Evolutionary conservation across 2,329 filamentous ascomycete genomes (phyloP).

Genomic region (Ascocoryne sarcoides): DNA sequence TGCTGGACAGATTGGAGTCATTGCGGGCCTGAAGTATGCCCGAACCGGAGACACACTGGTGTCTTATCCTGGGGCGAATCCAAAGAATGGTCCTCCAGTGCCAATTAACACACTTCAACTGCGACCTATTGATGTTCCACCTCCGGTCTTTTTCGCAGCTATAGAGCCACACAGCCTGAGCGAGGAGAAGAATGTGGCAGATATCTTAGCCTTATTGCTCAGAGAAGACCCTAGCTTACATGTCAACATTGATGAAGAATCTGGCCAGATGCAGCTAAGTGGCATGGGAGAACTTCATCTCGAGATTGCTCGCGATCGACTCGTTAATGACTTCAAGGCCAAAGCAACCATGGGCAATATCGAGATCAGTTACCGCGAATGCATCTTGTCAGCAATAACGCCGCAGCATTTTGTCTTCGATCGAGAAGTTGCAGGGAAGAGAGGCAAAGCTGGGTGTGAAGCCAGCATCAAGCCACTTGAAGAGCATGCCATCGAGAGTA

Average conservation of each 20-base stretch:
- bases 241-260: constrained; percentile 77
- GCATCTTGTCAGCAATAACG: constrained; percentile 49
- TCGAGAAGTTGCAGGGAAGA: constrained; percentile 69
- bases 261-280: constrained; percentile 84
- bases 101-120: constrained; percentile 70
- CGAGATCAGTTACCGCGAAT: constrained; percentile 92
- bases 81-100: constrained; percentile 55
- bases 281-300: constrained; percentile 96
- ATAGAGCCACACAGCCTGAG: constrained; percentile 72
- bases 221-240: constrained; percentile 90
- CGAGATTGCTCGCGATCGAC: constrained; percentile 81
- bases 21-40: constrained; percentile 82
- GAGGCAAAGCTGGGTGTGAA: constrained; percentile 68
- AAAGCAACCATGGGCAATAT: constrained; percentile 82
- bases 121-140: constrained; percentile 79
- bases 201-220: constrained; percentile 67
- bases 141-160: constrained; percentile 93
- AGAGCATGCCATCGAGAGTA: constrained; percentile 30
- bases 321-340: constrained; percentile 82
- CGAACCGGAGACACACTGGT: constrained; percentile 90
- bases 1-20: constrained; percentile 87
- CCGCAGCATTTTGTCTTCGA: constrained; percentile 61
- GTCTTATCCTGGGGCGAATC: constrained; percentile 54
- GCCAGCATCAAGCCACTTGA: constrained; percentile 57
- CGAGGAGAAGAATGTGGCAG: constrained; percentile 71